Evolutionary conservation across 768 basidiomycete species (phyloP).

Genomic region (Gymnopilus junonius): DNA sequence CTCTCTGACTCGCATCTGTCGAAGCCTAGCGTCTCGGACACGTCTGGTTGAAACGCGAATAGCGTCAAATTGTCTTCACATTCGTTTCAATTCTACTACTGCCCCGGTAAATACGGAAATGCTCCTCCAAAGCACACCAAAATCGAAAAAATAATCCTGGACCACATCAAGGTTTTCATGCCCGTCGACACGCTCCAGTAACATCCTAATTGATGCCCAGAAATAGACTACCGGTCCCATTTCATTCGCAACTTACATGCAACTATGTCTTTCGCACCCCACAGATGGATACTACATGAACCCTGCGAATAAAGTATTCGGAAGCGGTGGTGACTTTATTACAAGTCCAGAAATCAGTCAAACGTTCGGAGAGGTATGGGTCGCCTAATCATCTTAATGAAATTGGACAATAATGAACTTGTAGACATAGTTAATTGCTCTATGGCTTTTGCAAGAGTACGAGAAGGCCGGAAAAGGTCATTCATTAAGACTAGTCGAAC

Average conservation of each 20-base stretch:
- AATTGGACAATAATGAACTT: slow-evolving; percentile 44
- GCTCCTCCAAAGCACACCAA: slow-evolving; percentile 32
- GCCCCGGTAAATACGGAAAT: neutral
- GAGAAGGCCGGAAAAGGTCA: slow-evolving; percentile 49
- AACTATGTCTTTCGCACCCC: slow-evolving; percentile 88
- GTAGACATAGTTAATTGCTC: slow-evolving; percentile 70
- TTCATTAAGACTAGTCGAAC: slow-evolving; percentile 77
- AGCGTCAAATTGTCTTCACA: neutral
- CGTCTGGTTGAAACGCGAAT: neutral
- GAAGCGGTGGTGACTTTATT: slow-evolving; percentile 87
- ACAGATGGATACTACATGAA: slow-evolving; percentile 93
- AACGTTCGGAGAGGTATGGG: slow-evolving; percentile 90
- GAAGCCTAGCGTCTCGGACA: neutral
- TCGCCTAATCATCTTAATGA: neutral
- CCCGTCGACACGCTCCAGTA: neutral
- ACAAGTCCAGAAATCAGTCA: slow-evolving; percentile 98
- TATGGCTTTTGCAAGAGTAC: slow-evolving; percentile 89
- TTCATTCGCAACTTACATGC: slow-evolving; percentile 89
- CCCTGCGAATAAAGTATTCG: slow-evolving; percentile 75
- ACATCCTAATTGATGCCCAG: slow-evolving; percentile 10
- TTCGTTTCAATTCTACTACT: slow-evolving; percentile 5
- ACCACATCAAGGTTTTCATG: slow-evolving; percentile 68
- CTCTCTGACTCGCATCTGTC: slow-evolving; percentile 21
- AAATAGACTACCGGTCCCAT: slow-evolving; percentile 86
- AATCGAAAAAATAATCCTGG: slow-evolving; percentile 69